Percentiles rank a stretch among this genome's conserved stretches.
These are phyloP conservation scores for Cladophialophora carrionii DNA, from an alignment of 2,329 filamentous ascomycete genomes.

Conservation along the genomic window DNA sequence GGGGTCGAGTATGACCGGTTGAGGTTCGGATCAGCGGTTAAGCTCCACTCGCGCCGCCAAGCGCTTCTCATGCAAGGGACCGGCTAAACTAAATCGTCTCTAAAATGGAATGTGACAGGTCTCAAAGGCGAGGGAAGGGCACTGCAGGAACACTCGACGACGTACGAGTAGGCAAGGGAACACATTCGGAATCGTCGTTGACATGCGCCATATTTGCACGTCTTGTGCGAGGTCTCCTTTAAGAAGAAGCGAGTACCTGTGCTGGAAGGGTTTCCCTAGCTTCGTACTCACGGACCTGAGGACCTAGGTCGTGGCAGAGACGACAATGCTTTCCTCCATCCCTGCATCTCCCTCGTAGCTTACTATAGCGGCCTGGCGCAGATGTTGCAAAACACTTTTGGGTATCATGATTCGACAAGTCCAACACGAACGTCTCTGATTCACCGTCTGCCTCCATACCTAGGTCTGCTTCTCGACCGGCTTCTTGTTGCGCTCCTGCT, in stretches of 20 bases:
- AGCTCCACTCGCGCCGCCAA: constrained; percentile 25
- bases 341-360: background rate
- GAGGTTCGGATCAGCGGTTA: constrained; percentile 13
- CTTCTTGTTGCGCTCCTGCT: constrained; percentile 58
- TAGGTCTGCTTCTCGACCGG: constrained; percentile 54
- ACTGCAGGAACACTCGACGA: background rate
- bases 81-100: constrained; percentile 8
- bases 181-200: background rate
- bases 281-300: background rate
- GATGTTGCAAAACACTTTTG: background rate
- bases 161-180: background rate
- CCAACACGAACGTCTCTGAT: background rate
- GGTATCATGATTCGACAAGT: constrained; percentile 1
- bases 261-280: background rate
- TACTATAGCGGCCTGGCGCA: background rate
- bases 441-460: constrained; percentile 40
- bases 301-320: background rate
- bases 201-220: background rate
- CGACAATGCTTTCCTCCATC: background rate
- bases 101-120: constrained; percentile 3
- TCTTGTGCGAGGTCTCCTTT: background rate
- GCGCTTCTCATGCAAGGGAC: constrained; percentile 21
- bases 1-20: constrained; percentile 9
- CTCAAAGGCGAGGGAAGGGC: background rate
- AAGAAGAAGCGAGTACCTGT: background rate